Evolutionary conservation across 148 eudicot genomes (phyloP), one percentile per base, ranked within the genome.

Genomic region (Diospyros kaki): DNA sequence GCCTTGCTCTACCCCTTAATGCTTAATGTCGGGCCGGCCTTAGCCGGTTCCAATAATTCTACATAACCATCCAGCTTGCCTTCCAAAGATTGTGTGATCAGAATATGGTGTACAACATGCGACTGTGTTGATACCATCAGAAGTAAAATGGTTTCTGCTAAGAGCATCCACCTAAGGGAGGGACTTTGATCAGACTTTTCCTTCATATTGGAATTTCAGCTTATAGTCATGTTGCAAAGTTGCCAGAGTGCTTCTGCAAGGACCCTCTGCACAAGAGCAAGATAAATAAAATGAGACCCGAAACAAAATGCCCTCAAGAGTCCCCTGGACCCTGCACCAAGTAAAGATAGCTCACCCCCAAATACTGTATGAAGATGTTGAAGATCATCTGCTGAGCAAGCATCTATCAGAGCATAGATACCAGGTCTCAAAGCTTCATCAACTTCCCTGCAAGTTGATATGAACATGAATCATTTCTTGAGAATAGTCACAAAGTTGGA

Each of bases 341-440:
- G 13, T 58, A 9, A 38, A 76, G 68, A 46, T 48, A 45, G 61
- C 77, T 85, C 79, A 89, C 98, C 97, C 81, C 94, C 98, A 80
- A 92, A 92, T 69, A 80, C 80, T 1, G 94, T 92, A 80, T 95
- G 98, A 74, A 95, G 90, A 74, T 78, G 83, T 71, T 95, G 98
- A 86, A 95, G 92, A 78, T 95, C 92, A 66, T 95, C 91, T 1
- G 86, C 64, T 66, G 96, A 89, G 84, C 98, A 95, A 70, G 88
- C 86, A 82, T 95, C 97, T 46, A 95, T 84, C 73, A 92, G 77
- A 78, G 98, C 94, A 56, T 92, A 95, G 69, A 95, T 69, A 66
- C 98, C 98, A 40, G 96, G 96, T 82, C 88, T 92, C 79, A 92
- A 76, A 64, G 96, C 92, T 84, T 89, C 94, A 75, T 95, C 97